These are phyloP conservation scores for Colletotrichum sp. DNA, from an alignment of 2,329 filamentous ascomycete genomes.

Conservation along the genomic window DNA sequence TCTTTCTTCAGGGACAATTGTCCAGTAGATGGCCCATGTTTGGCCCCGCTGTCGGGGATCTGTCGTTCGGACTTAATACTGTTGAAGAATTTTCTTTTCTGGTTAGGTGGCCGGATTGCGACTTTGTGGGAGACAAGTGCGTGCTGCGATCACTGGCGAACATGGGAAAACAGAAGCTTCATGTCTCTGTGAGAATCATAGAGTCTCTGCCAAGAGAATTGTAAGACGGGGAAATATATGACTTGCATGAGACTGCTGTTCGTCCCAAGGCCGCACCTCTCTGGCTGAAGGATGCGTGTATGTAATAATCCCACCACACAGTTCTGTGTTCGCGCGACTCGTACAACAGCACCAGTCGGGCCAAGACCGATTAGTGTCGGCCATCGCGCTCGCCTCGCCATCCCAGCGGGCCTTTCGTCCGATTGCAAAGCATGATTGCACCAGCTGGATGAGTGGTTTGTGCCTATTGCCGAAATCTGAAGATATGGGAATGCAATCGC, in stretches of 20 bases:
- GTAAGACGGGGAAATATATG: neutral
- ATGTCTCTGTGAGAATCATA: neutral
- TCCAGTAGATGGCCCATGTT: neutral
- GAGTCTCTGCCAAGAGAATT: neutral
- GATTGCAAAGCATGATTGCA: neutral
- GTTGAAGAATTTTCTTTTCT: neutral
- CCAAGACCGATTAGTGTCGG: slow-evolving; percentile 8
- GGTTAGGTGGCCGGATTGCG: neutral
- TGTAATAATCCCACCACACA: neutral
- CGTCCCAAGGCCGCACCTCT: neutral
- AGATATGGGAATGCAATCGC: neutral
- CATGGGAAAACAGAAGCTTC: neutral
- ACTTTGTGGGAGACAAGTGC: neutral
- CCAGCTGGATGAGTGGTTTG: neutral
- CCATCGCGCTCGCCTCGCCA: neutral
- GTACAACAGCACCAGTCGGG: neutral
- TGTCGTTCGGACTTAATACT: neutral
- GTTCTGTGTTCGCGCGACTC: neutral
- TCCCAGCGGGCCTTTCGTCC: neutral
- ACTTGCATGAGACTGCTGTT: slow-evolving; percentile 4
- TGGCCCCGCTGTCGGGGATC: slow-evolving; percentile 10
- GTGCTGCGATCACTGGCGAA: neutral
- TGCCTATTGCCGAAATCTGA: neutral
- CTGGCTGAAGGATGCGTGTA: neutral
- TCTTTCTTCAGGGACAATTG: neutral